Conservation (phyloP, 164 flowering plant species). For the Amborella trichopoda region DNA sequence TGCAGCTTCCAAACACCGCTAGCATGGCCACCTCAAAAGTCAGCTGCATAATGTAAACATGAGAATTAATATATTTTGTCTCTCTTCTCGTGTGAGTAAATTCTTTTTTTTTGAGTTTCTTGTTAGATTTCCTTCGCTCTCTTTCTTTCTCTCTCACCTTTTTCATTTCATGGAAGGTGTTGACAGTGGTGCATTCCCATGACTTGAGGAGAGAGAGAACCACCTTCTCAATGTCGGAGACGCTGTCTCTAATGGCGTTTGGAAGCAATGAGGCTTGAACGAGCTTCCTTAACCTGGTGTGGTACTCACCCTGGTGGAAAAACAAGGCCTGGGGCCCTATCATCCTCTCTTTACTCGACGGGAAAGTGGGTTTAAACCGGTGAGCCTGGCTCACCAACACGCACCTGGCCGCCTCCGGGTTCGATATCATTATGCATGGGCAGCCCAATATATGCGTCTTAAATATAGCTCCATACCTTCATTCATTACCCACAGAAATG, state of each 20-base stretch:
- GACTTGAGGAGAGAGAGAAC: conserved; percentile 33
- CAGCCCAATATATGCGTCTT: conserved; percentile 86
- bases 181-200: conserved; percentile 32
- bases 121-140: no score
- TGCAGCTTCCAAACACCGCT: conserved; percentile 39
- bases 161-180: conserved; percentile 69
- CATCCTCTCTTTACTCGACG: conserved; percentile 69
- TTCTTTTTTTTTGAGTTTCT: no score
- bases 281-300: conserved; percentile 54
- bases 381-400: conserved; percentile 54
- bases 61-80: no score
- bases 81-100: no score
- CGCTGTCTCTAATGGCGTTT: conserved; percentile 29
- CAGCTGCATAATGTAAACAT: conserved; percentile 1
- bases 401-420: conserved; percentile 57
- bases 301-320: conserved; percentile 79
- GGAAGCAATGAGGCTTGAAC: conserved; percentile 65
- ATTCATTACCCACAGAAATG: no score
- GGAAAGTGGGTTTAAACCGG: conserved; percentile 66
- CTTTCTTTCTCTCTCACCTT: no score
- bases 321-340: conserved; percentile 76
- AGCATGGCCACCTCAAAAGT: conserved; percentile 65
- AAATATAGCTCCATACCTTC: conserved; percentile 70
- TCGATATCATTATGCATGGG: conserved; percentile 83
- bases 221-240: conserved; percentile 42